Evolutionary conservation across 345 rosid genomes (phyloP), one percentile per base, ranked within the genome.

Genomic region (Nasturtium officinale): DNA sequence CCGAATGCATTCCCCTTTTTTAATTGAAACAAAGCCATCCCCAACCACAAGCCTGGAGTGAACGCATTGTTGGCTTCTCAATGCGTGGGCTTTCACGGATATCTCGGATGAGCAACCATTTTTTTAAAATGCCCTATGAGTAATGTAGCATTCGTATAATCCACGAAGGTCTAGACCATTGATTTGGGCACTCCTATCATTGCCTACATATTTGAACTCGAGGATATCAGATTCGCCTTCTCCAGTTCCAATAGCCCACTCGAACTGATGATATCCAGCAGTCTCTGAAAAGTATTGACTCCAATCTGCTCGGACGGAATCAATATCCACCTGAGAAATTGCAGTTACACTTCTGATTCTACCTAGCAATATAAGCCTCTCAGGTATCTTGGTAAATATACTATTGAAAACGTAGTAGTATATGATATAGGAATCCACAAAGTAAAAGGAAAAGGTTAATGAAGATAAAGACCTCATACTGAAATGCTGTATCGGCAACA

Each of bases 191-290:
- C 85, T 88, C 63, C 86, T 74, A 75, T 67, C 82, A 79, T 65
- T 75, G 82, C 99, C 99, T 35, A 91, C 89, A 61, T 84, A 82
- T 87, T 87, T 89, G 85, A 88, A 95, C 66, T 83, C 96, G 83
- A 82, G 81, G 82, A 95, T 80, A 78, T 95, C 99, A 63, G 87
- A 83, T 78, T 88, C 87, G 26, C 99, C 96, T 80, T 95, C 90
- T 65, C 83, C 94, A 7, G 90, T 85, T 82, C 99, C 97, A 73
- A 91, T 81, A 46, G 93, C 99, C 99, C 97, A 95, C 79, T 95
- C 96, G 78, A 95, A 95, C 69, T 86, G 89, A 80, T 86, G 93
- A 76, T 91, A 90, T 52, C 90, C 96, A 77, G 84, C 73, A 74
- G 85, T 74, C 72, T 95, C 97, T 8, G 86, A 67, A 84, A 91